Conservation (phyloP, 2,329 filamentous ascomycete species). For the Epicoccum sorghinum region DNA sequence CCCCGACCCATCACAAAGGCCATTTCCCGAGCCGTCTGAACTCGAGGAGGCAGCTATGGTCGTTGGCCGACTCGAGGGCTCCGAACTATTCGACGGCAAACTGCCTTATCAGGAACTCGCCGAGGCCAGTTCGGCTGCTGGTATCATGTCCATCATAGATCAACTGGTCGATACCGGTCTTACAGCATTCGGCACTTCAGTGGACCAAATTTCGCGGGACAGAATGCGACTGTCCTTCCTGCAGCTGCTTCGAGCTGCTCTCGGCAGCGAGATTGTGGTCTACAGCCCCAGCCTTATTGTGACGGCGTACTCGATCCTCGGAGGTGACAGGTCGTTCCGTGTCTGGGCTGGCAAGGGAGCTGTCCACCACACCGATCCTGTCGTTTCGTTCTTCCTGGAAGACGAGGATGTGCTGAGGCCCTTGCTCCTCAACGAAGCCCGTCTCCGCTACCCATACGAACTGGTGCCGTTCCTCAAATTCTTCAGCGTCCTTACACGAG, state of each 20-base stretch:
- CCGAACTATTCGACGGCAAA: slow-evolving; percentile 36
- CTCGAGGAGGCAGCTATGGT: slow-evolving; percentile 38
- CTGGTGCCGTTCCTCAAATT: slow-evolving; percentile 77
- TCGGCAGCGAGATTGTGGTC: slow-evolving; percentile 63
- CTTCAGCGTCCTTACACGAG: slow-evolving; percentile 66
- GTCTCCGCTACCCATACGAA: slow-evolving; percentile 84
- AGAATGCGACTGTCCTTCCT: slow-evolving; percentile 70
- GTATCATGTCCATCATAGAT: slow-evolving; percentile 34
- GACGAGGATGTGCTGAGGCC: slow-evolving; percentile 62
- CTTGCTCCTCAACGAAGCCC: slow-evolving; percentile 69
- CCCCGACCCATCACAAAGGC: slow-evolving; percentile 17
- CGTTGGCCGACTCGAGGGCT: slow-evolving; percentile 29
- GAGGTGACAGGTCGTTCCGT: slow-evolving; percentile 53
- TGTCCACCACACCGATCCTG: slow-evolving; percentile 34
- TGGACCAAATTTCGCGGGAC: slow-evolving; percentile 63
- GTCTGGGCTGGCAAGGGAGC: slow-evolving; percentile 35
- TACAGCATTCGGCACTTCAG: slow-evolving; percentile 54
- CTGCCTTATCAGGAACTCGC: slow-evolving; percentile 36
- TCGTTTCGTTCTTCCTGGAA: slow-evolving; percentile 61
- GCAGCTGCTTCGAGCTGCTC: slow-evolving; percentile 71
- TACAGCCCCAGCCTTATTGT: slow-evolving; percentile 76
- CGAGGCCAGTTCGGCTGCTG: slow-evolving; percentile 29
- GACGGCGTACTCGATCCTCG: slow-evolving; percentile 68
- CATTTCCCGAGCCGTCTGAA: slow-evolving; percentile 22
- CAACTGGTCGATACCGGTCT: slow-evolving; percentile 34